Evolutionary conservation across 2,329 filamentous ascomycete genomes (phyloP).

Genomic region (Aureobasidium sp.): DNA sequence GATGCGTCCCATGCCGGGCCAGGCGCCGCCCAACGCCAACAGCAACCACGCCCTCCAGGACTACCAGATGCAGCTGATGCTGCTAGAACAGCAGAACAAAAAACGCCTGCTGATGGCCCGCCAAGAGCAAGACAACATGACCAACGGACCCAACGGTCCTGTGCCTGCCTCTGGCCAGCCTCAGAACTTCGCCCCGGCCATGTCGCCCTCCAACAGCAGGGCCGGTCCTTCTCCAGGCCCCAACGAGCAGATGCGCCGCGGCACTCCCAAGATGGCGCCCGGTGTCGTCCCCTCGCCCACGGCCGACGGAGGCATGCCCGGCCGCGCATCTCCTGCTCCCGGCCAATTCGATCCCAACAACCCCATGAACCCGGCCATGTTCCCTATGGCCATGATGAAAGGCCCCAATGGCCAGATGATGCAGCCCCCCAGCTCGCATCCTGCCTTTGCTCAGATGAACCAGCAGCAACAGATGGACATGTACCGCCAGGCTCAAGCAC

Average conservation of each 20-base stretch:
- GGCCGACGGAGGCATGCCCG: constrained; percentile 61
- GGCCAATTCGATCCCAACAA: constrained; percentile 46
- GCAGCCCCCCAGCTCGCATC: constrained; percentile 59
- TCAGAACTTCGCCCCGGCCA: constrained; percentile 40
- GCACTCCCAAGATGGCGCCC: constrained; percentile 65
- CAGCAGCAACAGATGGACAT: constrained; percentile 46
- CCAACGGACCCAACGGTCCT: constrained; percentile 41
- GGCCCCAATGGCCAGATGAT: constrained; percentile 43
- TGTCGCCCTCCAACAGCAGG: constrained; percentile 64
- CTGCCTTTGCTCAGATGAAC: constrained; percentile 50
- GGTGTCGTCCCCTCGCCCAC: constrained; percentile 64
- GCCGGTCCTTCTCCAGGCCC: constrained; percentile 70
- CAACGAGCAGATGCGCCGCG: constrained; percentile 70
- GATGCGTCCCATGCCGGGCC: constrained; percentile 32
- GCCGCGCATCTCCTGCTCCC: constrained; percentile 54
- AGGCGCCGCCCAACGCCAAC: constrained; percentile 37
- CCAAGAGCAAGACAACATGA: constrained; percentile 65
- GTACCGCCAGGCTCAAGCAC: constrained; percentile 27
- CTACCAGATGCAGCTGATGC: constrained; percentile 85
- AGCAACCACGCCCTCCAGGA: constrained; percentile 79
- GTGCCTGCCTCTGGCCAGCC: constrained; percentile 46
- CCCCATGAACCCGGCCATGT: constrained; percentile 32
- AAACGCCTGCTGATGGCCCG: constrained; percentile 78
- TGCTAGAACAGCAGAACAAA: constrained; percentile 82
- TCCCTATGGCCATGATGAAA: constrained; percentile 43